Evolutionary conservation across 805 yeast species (phyloP), one percentile per base, ranked within the genome.

Genomic region (Zygosaccharomyces lentus): DNA sequence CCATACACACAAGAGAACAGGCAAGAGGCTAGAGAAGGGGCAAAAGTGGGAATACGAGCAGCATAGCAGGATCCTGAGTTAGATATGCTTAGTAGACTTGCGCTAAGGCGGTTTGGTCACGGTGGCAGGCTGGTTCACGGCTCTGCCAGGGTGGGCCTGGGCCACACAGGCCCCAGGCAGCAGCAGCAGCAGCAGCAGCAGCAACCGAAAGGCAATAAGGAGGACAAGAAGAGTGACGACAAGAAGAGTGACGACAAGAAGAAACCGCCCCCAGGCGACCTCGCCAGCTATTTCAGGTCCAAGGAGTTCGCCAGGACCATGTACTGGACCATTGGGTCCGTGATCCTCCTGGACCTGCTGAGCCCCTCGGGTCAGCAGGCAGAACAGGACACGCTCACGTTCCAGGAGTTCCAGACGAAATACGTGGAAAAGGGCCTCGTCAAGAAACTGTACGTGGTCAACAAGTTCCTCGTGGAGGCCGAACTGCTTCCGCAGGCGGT

Each of bases 331-430:
- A 55, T 64, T 5, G 74, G 73, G 7, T 65, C 69, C 32, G 60
- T 72, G 1, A 47, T 70, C 2, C 40, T 71, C n/a, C 67, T 68
- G 45, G 63, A 67, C 35, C 41, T 70, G n/a, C 45, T 68, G 26
- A 45, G 55, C 2, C 17, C 53, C 4, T 31, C 54, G 2, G 24
- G 50, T 12, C 40, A 40, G 25, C 53, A 55, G 4, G 65, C 62
- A 17, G 54, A 61, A 4, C 52, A 56, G 15, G 56, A 62, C 25
- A 61, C 62, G 8, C 58, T 78, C 38, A 75, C 90, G 1, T 84
- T 82, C 73, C 96, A 87, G 68, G 95, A 87, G 59, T 89, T 90
- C 73, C 84, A 84, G 63, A 74, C 82, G n/a, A 78, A 82, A 47
- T 82, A 84, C 54, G 70, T 90, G 25, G 87, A 84, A 51, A 79